Evolutionary conservation across 495 filamentous ascomycete species (phyloP).

Genomic region (Annulohypoxylon bovei): DNA sequence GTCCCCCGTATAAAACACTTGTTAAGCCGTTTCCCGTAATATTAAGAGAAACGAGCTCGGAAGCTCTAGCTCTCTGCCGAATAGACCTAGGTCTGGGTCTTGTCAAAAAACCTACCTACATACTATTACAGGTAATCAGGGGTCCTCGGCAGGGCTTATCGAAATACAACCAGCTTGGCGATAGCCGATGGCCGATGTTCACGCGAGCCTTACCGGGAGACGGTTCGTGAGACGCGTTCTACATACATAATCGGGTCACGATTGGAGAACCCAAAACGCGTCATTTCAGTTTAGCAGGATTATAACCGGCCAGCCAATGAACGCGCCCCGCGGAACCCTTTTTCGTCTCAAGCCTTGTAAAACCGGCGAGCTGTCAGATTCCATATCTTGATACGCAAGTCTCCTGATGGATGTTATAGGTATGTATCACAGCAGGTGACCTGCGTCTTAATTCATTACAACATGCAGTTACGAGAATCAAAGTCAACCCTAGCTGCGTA

Average conservation of each 20-base stretch:
- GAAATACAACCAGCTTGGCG: slow-evolving; percentile 29
- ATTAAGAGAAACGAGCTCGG: background rate
- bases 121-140: background rate
- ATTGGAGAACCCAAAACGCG: slow-evolving; percentile 22
- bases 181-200: slow-evolving; percentile 9
- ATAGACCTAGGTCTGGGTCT: slow-evolving; percentile 3
- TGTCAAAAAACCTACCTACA: background rate
- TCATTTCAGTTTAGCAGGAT: slow-evolving; percentile 11
- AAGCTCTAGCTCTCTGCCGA: background rate
- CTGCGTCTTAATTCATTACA: slow-evolving; percentile 1
- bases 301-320: slow-evolving; percentile 14
- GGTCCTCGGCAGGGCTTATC: slow-evolving; percentile 40
- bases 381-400: slow-evolving; percentile 23
- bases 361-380: slow-evolving; percentile 9
- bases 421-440: slow-evolving; percentile 23
- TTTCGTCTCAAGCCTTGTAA: slow-evolving; percentile 20
- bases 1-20: slow-evolving; percentile 5
- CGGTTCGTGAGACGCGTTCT: slow-evolving; percentile 20
- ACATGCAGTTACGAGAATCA: background rate
- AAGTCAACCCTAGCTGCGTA: background rate
- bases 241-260: background rate
- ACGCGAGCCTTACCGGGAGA: background rate
- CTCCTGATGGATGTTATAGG: slow-evolving; percentile 8
- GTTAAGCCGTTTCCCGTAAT: slow-evolving; percentile 8
- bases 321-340: background rate